Evolutionary conservation across 202 grass and related monocot genomes (phyloP).

Genomic region (Eragrostis tef): DNA sequence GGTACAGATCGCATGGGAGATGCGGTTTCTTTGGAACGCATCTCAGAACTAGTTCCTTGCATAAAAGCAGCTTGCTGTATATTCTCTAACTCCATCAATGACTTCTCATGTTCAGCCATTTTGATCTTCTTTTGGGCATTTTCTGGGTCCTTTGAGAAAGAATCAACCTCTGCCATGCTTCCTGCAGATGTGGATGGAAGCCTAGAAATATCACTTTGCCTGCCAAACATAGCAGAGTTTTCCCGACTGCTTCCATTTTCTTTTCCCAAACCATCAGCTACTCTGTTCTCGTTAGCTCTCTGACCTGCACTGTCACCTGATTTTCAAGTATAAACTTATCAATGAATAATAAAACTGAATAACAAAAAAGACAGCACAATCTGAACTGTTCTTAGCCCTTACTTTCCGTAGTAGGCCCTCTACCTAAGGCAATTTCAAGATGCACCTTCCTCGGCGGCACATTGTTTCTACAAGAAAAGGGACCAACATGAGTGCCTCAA

Average conservation of each 20-base stretch:
- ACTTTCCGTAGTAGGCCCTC: conserved; percentile 66
- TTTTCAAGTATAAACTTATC: conserved; percentile 50
- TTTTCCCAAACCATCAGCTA: conserved; percentile 69
- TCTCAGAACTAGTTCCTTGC: conserved; percentile 59
- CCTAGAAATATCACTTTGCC: conserved; percentile 62
- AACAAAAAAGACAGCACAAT: conserved; percentile 29
- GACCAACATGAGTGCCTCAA: conserved; percentile 37
- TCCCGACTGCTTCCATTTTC: conserved; percentile 75
- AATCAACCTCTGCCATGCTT: conserved; percentile 77
- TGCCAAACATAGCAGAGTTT: conserved; percentile 63
- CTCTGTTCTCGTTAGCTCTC: conserved; percentile 71
- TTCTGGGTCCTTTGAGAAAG: conserved; percentile 70
- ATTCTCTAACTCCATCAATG: conserved; percentile 60
- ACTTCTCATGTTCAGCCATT: conserved; percentile 60
- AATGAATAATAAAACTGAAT: conserved; percentile 40
- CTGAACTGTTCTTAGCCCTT: conserved; percentile 51
- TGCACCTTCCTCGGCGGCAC: conserved; percentile 84
- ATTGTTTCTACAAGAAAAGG: conserved; percentile 73
- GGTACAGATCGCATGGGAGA: conserved; percentile 42
- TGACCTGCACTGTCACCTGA: conserved; percentile 61
- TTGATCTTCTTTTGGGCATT: conserved; percentile 68
- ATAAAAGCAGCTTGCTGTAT: conserved; percentile 49
- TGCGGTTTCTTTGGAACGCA: conserved; percentile 53
- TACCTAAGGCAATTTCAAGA: conserved; percentile 95
- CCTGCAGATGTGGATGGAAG: conserved; percentile 68